phyloP scores from a whole-genome alignment of 306 rosid genomes.

The Fragaria ananassa region DNA sequence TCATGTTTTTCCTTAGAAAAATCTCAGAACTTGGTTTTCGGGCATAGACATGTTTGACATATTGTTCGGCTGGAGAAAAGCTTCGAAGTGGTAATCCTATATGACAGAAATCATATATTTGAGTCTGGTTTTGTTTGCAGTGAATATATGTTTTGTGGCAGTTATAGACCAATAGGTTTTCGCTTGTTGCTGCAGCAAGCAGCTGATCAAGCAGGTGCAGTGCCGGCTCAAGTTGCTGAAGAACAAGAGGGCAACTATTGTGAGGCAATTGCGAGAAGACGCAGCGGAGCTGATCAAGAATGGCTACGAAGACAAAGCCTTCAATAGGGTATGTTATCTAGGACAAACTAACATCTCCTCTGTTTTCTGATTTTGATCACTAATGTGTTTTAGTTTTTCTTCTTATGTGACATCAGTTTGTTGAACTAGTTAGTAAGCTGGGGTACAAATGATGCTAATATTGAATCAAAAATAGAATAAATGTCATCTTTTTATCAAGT shows the following conservation, averaged over 20 bases:
- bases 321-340: constrained; percentile 41
- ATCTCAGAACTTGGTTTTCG: constrained; percentile 5
- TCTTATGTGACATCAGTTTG: not conserved
- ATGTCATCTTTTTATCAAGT: not conserved
- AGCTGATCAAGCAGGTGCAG: constrained; percentile 42
- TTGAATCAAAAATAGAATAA: not conserved
- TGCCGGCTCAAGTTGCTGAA: constrained; percentile 58
- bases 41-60: constrained; percentile 56
- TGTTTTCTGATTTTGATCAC: not conserved
- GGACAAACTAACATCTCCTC: not conserved
- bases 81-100: constrained; percentile 66
- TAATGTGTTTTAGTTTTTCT: not conserved
- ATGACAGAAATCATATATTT: not conserved
- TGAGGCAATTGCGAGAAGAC: constrained; percentile 52
- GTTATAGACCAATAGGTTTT: not conserved
- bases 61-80: constrained; percentile 82
- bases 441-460: not conserved
- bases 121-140: not conserved
- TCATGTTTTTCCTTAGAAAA: constrained; percentile 10
- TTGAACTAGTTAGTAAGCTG: not conserved
- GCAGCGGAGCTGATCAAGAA: constrained; percentile 42
- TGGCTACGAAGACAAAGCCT: constrained; percentile 55
- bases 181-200: constrained; percentile 52
- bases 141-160: not conserved
- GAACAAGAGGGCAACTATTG: constrained; percentile 54